Base-by-base conservation (phyloP, 768 basidiomycete species). In the Leucogyrophana mollusca region DNA sequence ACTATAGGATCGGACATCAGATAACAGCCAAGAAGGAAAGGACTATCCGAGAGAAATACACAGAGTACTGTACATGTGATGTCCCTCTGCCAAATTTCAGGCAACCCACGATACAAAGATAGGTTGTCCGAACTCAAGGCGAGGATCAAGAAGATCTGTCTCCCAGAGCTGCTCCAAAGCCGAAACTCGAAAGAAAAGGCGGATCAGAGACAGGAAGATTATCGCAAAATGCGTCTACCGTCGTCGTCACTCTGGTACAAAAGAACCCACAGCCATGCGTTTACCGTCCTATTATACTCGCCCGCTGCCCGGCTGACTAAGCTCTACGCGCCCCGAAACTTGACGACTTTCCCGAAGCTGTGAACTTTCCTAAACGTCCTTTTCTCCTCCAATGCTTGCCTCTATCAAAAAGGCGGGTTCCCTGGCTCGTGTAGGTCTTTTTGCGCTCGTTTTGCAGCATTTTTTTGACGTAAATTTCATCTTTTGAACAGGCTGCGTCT, bases 51-150 rank as follows among this genome's bases (percentile, higher is more conserved):
- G 13, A n/a, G n/a, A n/a, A n/a, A n/a, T n/a, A 30, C 27, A 30
- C 13, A 13, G 34, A 39, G 35, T 51, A 47, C n/a, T 35, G 42
- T 49, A 47, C 22, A 38, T 17, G 51, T 30, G 42, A 52, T 48
- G 51, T 71, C 74, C 85, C 65, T 85, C 80, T 69, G 67, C 85
- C 79, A 72, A 90, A 91, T 90, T 91, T 85, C 86, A 80, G 73
- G 73, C 71, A 69, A 71, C 79, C 79, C 81, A 81, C 52, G 42
- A 16, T 27, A 69, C 52, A 49, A 60, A 59, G 51, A 64, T 71
- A 69, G 74, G 74, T 64, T 61, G 69, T 61, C 74, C 85, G 83
- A 88, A 89, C 87, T 89, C 87, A 88, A 87, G 78, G 85, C 68
- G 76, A 85, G 83, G 67, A 69, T 66, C 47, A 30, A 30, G 13